Base-by-base conservation (phyloP, 257 asterid genomes). In the Mitragyna speciosa region DNA sequence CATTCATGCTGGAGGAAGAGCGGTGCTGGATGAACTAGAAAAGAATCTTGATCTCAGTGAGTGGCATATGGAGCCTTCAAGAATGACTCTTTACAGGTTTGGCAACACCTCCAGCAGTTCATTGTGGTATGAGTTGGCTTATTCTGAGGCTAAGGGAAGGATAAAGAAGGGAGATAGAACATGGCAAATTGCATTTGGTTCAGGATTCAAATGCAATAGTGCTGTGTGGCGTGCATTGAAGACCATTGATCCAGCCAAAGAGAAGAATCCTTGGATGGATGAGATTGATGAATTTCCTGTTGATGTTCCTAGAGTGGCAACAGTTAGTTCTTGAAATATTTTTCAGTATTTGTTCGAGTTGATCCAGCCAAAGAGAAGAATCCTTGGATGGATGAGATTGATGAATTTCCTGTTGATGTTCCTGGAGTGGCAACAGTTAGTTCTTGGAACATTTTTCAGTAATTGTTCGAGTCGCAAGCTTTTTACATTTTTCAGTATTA, bases 51-150 rank as follows among this genome's bases (percentile, higher is more conserved):
- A 83, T 6, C 76, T 89, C 0, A 74, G 58, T 16, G 71, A 83
- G 14, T 84, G 90, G 90, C 87, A 87, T 10, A 87, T 89, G 91
- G 90, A 89, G 72, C 89, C 91, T 3, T 89, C 92, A 17, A 85
- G 90, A 72, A 89, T 87, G 92, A 89, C 92, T 20, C 89, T 88
- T 22, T 75, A 88, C 22, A 86, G 91, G 45, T 88, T 84, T 45
- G 89, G 91, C 0, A 88, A 88, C 78, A 88, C 89, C n/a, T 88
- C 91, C 0, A 88, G 91, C 45, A 88, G 91, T 78, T 86, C 91
- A 22, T 24, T 88, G 70, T 88, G 91, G 91, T 86, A 88, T 78
- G 90, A 85, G 77, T 52, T 85, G 83, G 90, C 87, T 2, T 88
- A 86, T 73, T 30, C 73, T 9, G 91, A 88, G 63, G 92, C 90